Evolutionary conservation across 306 rosid species (phyloP).

Genomic region (Sesbania bispinosa): DNA sequence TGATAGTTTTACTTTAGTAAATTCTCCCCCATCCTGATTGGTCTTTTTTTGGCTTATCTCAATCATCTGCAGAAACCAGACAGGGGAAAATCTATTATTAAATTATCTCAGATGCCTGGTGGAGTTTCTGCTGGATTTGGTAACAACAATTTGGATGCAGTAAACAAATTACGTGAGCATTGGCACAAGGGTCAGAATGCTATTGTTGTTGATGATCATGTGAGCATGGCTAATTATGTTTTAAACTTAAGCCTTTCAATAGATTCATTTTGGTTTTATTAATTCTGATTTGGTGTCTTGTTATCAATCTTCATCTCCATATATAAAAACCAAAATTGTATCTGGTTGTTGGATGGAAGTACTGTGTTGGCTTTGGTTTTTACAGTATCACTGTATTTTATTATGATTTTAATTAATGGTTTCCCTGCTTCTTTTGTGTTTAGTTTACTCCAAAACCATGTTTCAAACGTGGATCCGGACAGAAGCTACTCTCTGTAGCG

Average conservation of each 20-base stretch:
- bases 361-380: background rate
- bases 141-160: conserved; percentile 34
- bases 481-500: too few relatives aligned
- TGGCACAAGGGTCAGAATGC: conserved; percentile 53
- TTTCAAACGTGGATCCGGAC: too few relatives aligned
- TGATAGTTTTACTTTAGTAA: background rate
- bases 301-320: background rate
- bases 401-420: background rate
- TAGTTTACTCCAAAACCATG: too few relatives aligned
- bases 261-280: background rate
- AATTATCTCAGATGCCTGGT: conserved; percentile 34
- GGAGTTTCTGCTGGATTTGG: conserved; percentile 30
- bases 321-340: background rate
- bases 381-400: background rate
- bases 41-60: background rate
- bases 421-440: background rate
- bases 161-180: conserved; percentile 48
- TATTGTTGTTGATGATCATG: conserved; percentile 58
- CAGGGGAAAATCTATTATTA: conserved; percentile 23
- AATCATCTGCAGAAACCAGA: conserved; percentile 43
- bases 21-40: conserved; percentile 6
- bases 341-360: background rate
- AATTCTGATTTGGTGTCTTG: background rate
- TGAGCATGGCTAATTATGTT: conserved; percentile 23
- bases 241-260: background rate